Conservation (phyloP, 345 rosid genomes). For the Acer saccharum region DNA sequence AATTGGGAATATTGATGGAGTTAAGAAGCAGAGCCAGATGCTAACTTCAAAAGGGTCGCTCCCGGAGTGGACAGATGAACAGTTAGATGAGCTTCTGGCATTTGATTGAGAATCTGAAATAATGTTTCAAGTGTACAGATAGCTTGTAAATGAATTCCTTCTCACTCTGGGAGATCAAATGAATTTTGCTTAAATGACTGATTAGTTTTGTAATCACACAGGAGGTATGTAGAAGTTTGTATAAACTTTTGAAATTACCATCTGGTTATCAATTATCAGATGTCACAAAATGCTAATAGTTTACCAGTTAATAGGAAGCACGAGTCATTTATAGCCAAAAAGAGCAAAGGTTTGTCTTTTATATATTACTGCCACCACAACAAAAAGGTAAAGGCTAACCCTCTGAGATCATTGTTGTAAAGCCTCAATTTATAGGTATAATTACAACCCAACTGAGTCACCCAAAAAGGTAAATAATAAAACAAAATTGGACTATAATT, state of each 20-base stretch:
- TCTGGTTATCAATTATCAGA: too few species aligned
- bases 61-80: constrained; percentile 89
- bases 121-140: background rate
- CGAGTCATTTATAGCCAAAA: background rate
- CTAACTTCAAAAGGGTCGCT: constrained; percentile 32
- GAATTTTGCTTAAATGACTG: background rate
- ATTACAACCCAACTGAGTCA: constrained; percentile 1
- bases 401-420: background rate
- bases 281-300: too few species aligned
- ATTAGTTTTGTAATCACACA: background rate
- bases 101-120: constrained; percentile 41
- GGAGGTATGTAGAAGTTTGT: background rate
- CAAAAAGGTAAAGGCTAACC: background rate
- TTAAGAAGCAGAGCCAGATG: constrained; percentile 20
- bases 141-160: background rate
- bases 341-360: background rate
- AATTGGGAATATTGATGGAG: background rate
- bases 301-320: background rate
- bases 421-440: background rate
- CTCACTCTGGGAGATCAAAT: background rate
- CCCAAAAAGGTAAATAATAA: background rate
- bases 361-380: background rate
- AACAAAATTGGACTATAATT: constrained; percentile 47
- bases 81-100: constrained; percentile 71
- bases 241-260: too few species aligned